Base-by-base conservation (phyloP, 1,139 yeast species). In the Kurtzmaniella quercitrusa region DNA sequence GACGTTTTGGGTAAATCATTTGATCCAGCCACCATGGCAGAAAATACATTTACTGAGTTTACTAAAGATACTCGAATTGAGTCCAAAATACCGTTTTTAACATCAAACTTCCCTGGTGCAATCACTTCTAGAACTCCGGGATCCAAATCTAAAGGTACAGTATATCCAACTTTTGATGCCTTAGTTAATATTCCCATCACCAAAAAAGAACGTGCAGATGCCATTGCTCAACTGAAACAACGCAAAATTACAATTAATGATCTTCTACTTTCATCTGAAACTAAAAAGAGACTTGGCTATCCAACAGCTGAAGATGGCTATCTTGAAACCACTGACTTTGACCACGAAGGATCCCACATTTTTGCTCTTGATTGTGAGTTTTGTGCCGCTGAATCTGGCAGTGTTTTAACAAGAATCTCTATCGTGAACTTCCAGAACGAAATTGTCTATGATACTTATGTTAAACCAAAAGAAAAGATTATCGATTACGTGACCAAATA, bases 361-460 rank as follows among this genome's bases (percentile, higher is more conserved):
- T 88, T 78, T 65, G 94, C 95, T 0, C 55, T 93, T 18, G 98
- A 93, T 63, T 93, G 98, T 66, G 98, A 93, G 62, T 93, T 93
- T 87, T 88, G 96, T 58, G 66, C 73, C 44, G 66, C 93, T 0
- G 76, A 66, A 0, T 50, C 56, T 2, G 88, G 88, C 0, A 14
- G 20, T 15, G 96, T 81, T 3, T 66, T 91, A 36, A 82, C 98
- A 0, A 70, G 98, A 45, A 80, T 88, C 1, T 86, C 96, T 1
- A 53, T 93, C 15, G 74, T 88, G 2, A 80, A 87, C 56, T 80
- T 79, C 53, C 69, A 80, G 33, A 78, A 76, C 9, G 72, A 75
- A 5, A 75, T 80, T 0, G 63, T 91, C 1, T 61, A 84, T 46
- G 96, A 91, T 56, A 75, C 80, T 49, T 71, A 80, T 21, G 96